Base-by-base conservation (phyloP, 208 protist genomes). In the Leishmania tarentolae region DNA sequence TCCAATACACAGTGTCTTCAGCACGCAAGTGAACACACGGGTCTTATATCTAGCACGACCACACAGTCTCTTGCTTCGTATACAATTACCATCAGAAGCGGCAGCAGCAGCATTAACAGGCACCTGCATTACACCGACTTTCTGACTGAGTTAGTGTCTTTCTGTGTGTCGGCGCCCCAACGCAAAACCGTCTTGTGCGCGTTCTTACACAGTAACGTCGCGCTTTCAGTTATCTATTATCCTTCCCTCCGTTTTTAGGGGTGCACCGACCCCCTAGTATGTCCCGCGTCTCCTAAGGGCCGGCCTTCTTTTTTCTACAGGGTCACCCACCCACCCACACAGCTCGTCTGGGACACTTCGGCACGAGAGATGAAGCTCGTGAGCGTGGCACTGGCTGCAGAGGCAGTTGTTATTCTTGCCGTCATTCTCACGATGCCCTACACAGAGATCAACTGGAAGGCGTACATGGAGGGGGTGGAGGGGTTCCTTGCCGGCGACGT, bases 371-470 rank as follows among this genome's bases (percentile, higher is more conserved):
- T 90, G 86, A 66, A 66, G 31, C 85, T 85, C 15, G 63, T 76
- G 15, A 44, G 81, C 47, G 66, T 76, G 40, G 81, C 81, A 31
- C 82, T 87, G 37, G 56, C 65, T 19, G 40, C 82, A 8, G 84
- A 92, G 83, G 53, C 82, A 74, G 42, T 87, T 3, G 63, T 92
- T 44, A 87, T 92, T 24, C 42, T 87, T n/a, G 78, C 61, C 42
- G 71, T 94, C 57, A 76, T 95, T 70, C 40, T 65, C 69, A 56
- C 75, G 31, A 83, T 94, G 1, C 85, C 87, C 40, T 97, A 96
- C 88, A 98, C 92, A 8, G 94, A 97, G 77, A 97, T 98, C 71
- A 93, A 98, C 83, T 98, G 97, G 97, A 66, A 66, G 65, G 93
- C 93, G 19, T 99, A 99, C 85, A 98, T 99, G 94, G 83, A 96